Conservation (phyloP, 148 eudicot genomes). For the Silene conica region DNA sequence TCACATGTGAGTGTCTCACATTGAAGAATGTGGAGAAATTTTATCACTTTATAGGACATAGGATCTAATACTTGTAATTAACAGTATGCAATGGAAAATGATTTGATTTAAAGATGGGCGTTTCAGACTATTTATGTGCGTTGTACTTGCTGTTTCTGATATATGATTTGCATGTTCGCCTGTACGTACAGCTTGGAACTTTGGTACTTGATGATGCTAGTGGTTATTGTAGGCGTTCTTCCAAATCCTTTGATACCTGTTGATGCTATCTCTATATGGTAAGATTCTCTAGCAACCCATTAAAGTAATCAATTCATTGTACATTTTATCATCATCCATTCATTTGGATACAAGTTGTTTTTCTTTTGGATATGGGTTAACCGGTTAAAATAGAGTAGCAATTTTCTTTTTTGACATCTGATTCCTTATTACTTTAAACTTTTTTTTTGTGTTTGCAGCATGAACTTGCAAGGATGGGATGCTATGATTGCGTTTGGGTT, state of each 20-base stretch:
- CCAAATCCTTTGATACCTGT: constrained; percentile 60
- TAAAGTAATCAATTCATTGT: background rate
- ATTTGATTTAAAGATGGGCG: background rate
- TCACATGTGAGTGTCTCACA: too few relatives aligned
- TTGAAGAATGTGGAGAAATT: too few relatives aligned
- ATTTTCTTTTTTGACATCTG: background rate
- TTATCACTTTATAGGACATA: too few relatives aligned
- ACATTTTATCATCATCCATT: background rate
- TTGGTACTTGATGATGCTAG: constrained; percentile 74
- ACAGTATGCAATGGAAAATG: background rate
- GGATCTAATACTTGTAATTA: too few relatives aligned
- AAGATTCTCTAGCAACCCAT: background rate
- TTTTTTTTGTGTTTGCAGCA: constrained; percentile 40
- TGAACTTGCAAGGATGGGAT: constrained; percentile 83
- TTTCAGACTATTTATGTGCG: background rate
- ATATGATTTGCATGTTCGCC: constrained; percentile 6
- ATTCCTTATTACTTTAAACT: background rate
- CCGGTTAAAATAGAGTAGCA: background rate
- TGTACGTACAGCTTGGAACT: constrained; percentile 74
- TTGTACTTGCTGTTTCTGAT: background rate
- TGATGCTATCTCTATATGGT: constrained; percentile 59
- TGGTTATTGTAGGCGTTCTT: constrained; percentile 65
- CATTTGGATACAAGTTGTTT: background rate
- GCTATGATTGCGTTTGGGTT: constrained; percentile 76
- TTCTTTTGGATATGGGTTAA: background rate